These are phyloP conservation scores for Rhizopogon vulgaris DNA, from an alignment of 768 basidiomycete genomes.

Conservation along the genomic window DNA sequence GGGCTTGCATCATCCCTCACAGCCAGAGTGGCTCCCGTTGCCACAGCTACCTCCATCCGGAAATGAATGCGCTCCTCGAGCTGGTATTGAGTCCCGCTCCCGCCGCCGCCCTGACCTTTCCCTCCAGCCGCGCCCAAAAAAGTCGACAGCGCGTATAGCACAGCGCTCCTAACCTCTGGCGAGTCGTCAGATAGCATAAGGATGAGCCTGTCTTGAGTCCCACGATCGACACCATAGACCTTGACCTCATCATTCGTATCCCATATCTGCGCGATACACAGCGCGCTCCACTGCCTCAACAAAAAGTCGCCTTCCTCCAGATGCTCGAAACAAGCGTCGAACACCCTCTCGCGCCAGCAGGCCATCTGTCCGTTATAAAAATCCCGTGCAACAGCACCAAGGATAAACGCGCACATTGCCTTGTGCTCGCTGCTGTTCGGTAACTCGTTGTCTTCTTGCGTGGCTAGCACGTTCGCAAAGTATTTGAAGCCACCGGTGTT, in stretches of 20 bases:
- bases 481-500: conserved; percentile 79
- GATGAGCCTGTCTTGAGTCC: conserved; percentile 79
- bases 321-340: conserved; percentile 80
- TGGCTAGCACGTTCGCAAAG: conserved; percentile 71
- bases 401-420: conserved; percentile 97
- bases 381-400: conserved; percentile 85
- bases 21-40: conserved; percentile 80
- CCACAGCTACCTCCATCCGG: conserved; percentile 87
- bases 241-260: conserved; percentile 88
- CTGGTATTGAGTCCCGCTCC: conserved; percentile 73
- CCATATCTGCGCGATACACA: conserved; percentile 96
- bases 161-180: conserved; percentile 89
- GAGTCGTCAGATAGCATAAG: conserved; percentile 78
- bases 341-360: conserved; percentile 74
- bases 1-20: conserved; percentile 94
- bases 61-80: conserved; percentile 76
- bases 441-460: conserved; percentile 62
- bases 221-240: conserved; percentile 69
- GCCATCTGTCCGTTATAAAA: conserved; percentile 83
- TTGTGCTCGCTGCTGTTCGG: conserved; percentile 94
- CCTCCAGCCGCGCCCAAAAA: conserved; percentile 89
- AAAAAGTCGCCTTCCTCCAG: conserved; percentile 89
- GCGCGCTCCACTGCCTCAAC: conserved; percentile 87
- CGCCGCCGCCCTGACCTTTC: conserved; percentile 75
- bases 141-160: conserved; percentile 86